Conservation (phyloP, 768 basidiomycete species). For the Hypsizygus marmoreus region DNA sequence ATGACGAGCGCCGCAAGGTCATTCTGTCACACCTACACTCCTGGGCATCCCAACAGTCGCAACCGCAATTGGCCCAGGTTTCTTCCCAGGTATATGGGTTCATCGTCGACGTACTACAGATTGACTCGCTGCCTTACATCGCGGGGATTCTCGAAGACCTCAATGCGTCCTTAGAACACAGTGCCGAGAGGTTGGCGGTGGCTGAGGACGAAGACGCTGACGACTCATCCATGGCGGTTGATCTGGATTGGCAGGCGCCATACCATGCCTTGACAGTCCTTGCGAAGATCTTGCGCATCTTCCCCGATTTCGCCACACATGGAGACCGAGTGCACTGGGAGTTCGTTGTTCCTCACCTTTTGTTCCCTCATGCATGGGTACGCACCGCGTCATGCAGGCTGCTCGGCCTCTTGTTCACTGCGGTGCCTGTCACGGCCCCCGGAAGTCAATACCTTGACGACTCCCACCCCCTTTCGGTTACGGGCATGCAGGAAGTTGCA, state of each 20-base stretch:
- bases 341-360: conserved; percentile 61
- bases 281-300: conserved; percentile 60
- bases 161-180: conserved; percentile 45
- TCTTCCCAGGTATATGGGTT: conserved; percentile 85
- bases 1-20: conserved; percentile 53
- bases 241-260: conserved; percentile 77
- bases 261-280: conserved; percentile 78
- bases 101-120: conserved; percentile 66
- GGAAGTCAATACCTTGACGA: conserved; percentile 26
- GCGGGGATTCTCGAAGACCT: conserved; percentile 59
- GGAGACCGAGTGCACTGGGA: conserved; percentile 62
- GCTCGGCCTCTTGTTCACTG: conserved; percentile 68
- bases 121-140: conserved; percentile 46
- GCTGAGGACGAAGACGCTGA: conserved; percentile 47
- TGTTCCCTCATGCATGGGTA: conserved; percentile 95
- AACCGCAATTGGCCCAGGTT: conserved; percentile 66
- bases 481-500: conserved; percentile 68
- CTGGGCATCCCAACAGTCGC: conserved; percentile 71
- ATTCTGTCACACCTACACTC: conserved; percentile 73
- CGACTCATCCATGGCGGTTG: conserved; percentile 46
- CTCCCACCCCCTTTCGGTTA: conserved; percentile 50
- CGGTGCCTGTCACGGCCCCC: conserved; percentile 45
- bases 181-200: conserved; percentile 38
- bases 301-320: conserved; percentile 49
- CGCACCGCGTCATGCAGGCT: conserved; percentile 78